Evolutionary conservation across 345 rosid species (phyloP), one percentile per base, ranked within the genome.

Genomic region (Alliaria petiolata): DNA sequence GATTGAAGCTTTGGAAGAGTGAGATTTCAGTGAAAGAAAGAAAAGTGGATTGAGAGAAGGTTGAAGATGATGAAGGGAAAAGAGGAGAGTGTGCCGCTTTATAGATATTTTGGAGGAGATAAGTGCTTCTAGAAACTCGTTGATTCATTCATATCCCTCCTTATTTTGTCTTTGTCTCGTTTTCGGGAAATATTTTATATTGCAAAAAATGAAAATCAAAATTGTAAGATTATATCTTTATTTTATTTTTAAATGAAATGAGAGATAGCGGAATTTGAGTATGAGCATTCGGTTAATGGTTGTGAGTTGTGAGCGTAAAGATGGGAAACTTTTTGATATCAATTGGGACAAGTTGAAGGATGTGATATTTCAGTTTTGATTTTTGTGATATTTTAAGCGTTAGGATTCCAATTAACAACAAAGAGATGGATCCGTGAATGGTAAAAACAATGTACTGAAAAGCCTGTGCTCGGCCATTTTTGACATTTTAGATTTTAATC

Each of bases 121-220:
- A 67, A 74, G 49, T 67, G 56, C 26, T 74, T 75, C 78, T 75
- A 58, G 73, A 74, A 66, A 31, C 60, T 39, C 58, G 8, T 47
- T 73, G 35, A 36, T 56, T 61, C 36, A 8, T 60, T 40, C 50
- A 59, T 59, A 3, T 51, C 56, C 34, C 12, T 50, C n/a, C n/a
- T n/a, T 3, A 1, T 25, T 61, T 31, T 61, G 66, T 43, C 47
- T 61, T 26, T 13, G 7, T 60, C 22, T 6, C 16, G 9, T 5
- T 13, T 13, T 2, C 26, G 22, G 12, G 22, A 19, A 8, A n/a
- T 14, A 5, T 65, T 50, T n/a, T 50, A 3, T 19, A n/a, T n/a
- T n/a, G n/a, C 11, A 14, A 34, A 7, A 12, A 19, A 45, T 8
- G 4, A 17, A 6, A n/a, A 1, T 7, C 1, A 14, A 11, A 8